Conservation (phyloP, 192 early-diverging fungal species). For the Coemansia pectinata region DNA sequence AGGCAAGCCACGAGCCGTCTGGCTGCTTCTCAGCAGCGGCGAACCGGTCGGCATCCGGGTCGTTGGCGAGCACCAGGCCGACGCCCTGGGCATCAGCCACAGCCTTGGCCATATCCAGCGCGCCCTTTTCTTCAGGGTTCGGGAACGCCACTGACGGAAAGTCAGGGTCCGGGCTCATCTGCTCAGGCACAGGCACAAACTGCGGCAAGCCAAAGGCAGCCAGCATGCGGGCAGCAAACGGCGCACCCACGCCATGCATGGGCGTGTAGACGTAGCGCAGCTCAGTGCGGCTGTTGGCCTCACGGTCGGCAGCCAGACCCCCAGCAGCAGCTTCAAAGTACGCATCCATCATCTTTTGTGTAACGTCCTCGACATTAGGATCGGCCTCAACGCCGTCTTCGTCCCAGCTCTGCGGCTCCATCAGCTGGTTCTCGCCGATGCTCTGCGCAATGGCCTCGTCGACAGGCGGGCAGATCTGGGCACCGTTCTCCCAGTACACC, state of each 20-base stretch:
- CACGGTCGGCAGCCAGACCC: slow-evolving; percentile 20
- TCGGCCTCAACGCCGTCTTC: slow-evolving; percentile 58
- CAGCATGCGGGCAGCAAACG: slow-evolving; percentile 70
- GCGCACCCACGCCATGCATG: slow-evolving; percentile 93
- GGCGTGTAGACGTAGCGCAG: slow-evolving; percentile 81
- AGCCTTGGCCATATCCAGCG: slow-evolving; percentile 71
- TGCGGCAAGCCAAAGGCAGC: slow-evolving; percentile 69
- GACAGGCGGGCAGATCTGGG: slow-evolving; percentile 89
- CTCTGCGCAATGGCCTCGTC: slow-evolving; percentile 76
- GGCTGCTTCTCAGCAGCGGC: slow-evolving; percentile 81
- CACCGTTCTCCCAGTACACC: slow-evolving; percentile 86
- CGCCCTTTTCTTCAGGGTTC: slow-evolving; percentile 89
- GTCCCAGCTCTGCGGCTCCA: slow-evolving; percentile 60
- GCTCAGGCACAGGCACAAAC: slow-evolving; percentile 65
- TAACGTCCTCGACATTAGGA: slow-evolving; percentile 59
- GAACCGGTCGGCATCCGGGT: slow-evolving; percentile 93
- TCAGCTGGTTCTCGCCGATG: slow-evolving; percentile 72
- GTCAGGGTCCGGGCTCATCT: slow-evolving; percentile 81
- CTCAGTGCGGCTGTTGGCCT: slow-evolving; percentile 13
- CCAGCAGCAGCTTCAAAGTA: slow-evolving; percentile 68
- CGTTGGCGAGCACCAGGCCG: slow-evolving; percentile 83
- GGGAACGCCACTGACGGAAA: slow-evolving; percentile 89
- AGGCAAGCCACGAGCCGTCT: slow-evolving; percentile 73
- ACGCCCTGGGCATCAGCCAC: slow-evolving; percentile 61
- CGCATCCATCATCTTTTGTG: slow-evolving; percentile 61